Percentiles rank a stretch among this genome's conserved stretches.
These are phyloP conservation scores for Stephania japonica DNA, from an alignment of 164 flowering plant genomes.

Conservation along the genomic window DNA sequence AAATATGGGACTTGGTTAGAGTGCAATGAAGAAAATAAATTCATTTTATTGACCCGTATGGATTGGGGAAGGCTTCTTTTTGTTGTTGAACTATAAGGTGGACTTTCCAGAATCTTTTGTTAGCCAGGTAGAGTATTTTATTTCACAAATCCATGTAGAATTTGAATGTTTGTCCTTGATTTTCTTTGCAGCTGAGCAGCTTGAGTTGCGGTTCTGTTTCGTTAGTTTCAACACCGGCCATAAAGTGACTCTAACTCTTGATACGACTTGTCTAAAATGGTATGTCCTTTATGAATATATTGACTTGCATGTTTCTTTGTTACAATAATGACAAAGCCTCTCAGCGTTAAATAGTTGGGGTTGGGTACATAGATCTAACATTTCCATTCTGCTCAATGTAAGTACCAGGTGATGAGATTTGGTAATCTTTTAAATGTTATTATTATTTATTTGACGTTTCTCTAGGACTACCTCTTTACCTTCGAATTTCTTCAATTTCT, in stretches of 20 bases:
- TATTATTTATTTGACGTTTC: too few species aligned
- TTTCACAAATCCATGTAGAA: neutral
- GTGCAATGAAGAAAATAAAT: too few species aligned
- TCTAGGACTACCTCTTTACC: too few species aligned
- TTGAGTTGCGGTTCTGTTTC: conserved; percentile 58
- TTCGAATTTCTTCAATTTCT: too few species aligned
- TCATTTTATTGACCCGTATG: too few species aligned
- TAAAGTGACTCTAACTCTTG: conserved; percentile 48
- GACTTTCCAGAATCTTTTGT: neutral
- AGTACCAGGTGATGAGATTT: too few species aligned
- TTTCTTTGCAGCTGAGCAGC: conserved; percentile 49
- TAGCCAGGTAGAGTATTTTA: neutral
- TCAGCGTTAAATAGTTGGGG: too few species aligned
- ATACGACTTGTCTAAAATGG: conserved; percentile 61
- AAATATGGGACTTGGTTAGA: too few species aligned
- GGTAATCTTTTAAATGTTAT: too few species aligned
- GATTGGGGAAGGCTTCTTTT: neutral
- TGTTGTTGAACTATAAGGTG: neutral
- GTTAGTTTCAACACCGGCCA: conserved; percentile 35
- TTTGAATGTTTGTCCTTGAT: neutral
- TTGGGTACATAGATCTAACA: too few species aligned
- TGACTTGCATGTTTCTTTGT: neutral
- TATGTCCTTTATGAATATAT: conserved; percentile 17
- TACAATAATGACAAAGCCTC: neutral
- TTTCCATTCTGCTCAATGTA: too few species aligned